Conservation (phyloP, 257 asterid species). For the Solanum bulbocastanum region DNA sequence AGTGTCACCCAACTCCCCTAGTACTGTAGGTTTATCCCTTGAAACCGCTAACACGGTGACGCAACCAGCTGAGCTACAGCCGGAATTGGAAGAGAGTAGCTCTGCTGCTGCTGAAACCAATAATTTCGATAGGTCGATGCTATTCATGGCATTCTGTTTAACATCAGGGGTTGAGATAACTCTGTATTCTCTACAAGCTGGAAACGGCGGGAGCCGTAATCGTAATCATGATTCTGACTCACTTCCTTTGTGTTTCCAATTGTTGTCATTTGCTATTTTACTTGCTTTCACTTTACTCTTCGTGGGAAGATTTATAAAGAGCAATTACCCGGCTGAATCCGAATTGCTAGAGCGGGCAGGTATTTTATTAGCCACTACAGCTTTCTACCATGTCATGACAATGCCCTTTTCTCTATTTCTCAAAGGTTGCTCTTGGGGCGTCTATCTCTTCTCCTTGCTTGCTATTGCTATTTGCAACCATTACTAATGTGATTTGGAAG, state of each 20-base stretch:
- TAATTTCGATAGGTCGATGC: not conserved
- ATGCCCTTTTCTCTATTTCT: not conserved
- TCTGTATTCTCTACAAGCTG: not conserved
- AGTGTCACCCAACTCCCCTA: not conserved
- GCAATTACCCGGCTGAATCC: not conserved
- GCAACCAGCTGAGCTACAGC: not conserved
- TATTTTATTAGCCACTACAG: not conserved
- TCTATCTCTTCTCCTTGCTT: not conserved
- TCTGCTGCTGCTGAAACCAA: not conserved
- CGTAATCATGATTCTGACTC: not conserved
- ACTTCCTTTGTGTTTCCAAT: not conserved
- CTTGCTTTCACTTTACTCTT: constrained; percentile 1
- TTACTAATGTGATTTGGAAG: not conserved
- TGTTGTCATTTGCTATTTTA: not conserved
- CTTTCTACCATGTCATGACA: not conserved
- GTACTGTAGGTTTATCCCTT: not conserved
- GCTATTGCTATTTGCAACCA: not conserved
- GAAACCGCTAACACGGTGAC: not conserved
- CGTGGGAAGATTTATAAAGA: not conserved
- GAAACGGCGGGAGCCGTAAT: not conserved
- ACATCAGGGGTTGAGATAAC: not conserved
- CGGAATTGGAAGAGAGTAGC: not conserved
- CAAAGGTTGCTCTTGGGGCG: not conserved
- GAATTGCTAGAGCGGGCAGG: not conserved
- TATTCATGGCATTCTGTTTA: not conserved